These are phyloP conservation scores for Vigna unguiculata DNA, from an alignment of 306 rosid genomes.

Conservation along the genomic window DNA sequence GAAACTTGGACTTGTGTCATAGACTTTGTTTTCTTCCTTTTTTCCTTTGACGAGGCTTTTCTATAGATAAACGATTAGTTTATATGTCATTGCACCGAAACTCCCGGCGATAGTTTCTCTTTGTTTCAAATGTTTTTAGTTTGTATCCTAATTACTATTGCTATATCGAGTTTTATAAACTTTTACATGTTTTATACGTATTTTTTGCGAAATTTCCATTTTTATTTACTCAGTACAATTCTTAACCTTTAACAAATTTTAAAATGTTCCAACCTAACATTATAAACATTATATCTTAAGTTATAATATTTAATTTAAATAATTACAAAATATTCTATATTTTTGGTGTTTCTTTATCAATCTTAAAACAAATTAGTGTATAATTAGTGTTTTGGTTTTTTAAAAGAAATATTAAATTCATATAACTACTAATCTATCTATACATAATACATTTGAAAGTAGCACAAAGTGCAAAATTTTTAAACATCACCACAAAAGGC, in stretches of 20 bases:
- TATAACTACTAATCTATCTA: neutral
- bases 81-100: conserved; percentile 38
- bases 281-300: no score
- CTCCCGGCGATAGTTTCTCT: conserved; percentile 57
- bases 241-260: no score
- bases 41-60: conserved; percentile 39
- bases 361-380: neutral
- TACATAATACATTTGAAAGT: no score
- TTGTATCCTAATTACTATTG: neutral
- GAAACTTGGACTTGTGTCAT: conserved; percentile 28
- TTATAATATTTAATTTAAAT: no score
- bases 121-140: conserved; percentile 39
- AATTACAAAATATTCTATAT: no score
- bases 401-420: neutral
- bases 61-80: conserved; percentile 31
- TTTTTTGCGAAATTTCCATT: no score
- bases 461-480: no score
- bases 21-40: conserved; percentile 32
- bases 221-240: no score
- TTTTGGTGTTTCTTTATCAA: neutral
- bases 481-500: no score
- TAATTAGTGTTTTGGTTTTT: neutral
- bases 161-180: conserved; percentile 19
- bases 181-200: no score
- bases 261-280: no score